Evolutionary conservation across 352 stramenopile species (phyloP), one percentile per base, ranked within the genome.

Genomic region (Aphanomyces astaci): DNA sequence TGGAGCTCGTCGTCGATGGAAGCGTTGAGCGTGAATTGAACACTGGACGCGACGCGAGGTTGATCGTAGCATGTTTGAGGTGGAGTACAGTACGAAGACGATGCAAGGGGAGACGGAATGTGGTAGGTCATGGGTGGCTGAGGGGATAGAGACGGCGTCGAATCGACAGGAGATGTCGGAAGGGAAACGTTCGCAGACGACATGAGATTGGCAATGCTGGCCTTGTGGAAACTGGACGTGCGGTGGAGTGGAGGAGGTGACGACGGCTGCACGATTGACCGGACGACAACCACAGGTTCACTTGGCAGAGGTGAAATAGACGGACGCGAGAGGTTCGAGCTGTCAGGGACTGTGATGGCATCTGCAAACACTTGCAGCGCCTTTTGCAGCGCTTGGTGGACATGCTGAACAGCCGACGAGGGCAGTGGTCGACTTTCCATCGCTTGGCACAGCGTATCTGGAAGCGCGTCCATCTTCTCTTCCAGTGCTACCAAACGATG

Each of bases 151-250:
- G 48, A n/a, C 40, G 40, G 17, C 15, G 40, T 49, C n/a, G n/a
- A n/a, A n/a, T n/a, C n/a, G n/a, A n/a, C n/a, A n/a, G n/a, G n/a
- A n/a, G 36, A 43, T 15, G 36, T 43, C 15, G 36, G 36, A 43
- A 43, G 36, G 36, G 36, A 43, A 7, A 15, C 15, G 15, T 43
- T 43, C 10, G n/a, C 7, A 15, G 48, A 55, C n/a, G 51, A 40
- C 51, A 59, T 59, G 51, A 59, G 22, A 25, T 39, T 59, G 7
- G 51, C 51, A n/a, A 59, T 32, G 24, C 51, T 59, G 22, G 51
- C 51, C 24, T 59, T 59, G 51, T 59, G 22, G 22, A 25, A 19
- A 36, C 51, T 59, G 30, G 13, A 33, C 13, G 51, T 33, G 27
- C 51, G 51, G 7, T 39, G 51, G 22, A 59, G 51, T 40, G n/a